These are phyloP conservation scores for Chlorella variabilis DNA, from an alignment of 163 green algal species.

Conservation along the genomic window DNA sequence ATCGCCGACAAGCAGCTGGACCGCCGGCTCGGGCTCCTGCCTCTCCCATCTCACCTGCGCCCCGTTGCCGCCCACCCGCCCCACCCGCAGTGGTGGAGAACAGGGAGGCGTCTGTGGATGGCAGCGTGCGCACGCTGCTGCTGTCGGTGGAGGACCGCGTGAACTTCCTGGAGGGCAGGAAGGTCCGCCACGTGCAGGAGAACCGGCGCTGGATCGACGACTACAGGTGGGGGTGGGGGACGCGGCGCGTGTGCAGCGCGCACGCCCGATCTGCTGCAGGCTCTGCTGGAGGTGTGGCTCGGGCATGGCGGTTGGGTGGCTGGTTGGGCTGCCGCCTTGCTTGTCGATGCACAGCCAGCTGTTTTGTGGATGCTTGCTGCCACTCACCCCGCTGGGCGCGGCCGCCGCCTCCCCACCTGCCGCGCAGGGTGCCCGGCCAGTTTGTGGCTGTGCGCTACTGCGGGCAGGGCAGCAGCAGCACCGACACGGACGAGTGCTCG, in stretches of 20 bases:
- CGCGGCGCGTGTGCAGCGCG: neutral
- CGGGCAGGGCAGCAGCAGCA: slow-evolving; percentile 8
- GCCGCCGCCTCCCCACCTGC: no score
- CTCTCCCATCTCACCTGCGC: no score
- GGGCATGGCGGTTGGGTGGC: no score
- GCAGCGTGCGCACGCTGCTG: slow-evolving; percentile 51
- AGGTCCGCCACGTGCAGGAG: slow-evolving; percentile 63
- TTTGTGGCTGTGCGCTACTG: slow-evolving; percentile 60
- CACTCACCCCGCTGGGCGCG: no score
- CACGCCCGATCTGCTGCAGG: no score
- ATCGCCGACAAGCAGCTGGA: no score
- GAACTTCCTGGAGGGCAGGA: slow-evolving; percentile 69
- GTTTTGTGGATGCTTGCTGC: no score
- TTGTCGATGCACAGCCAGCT: no score
- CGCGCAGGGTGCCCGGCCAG: slow-evolving; percentile 49
- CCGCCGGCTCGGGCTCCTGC: no score
- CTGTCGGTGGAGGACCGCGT: slow-evolving; percentile 62
- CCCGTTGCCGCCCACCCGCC: no score
- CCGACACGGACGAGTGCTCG: neutral
- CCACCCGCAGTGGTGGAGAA: slow-evolving; percentile 44
- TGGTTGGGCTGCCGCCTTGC: neutral
- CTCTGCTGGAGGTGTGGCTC: no score
- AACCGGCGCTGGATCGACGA: slow-evolving; percentile 69
- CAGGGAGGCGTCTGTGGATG: slow-evolving; percentile 54
- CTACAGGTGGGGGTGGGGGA: slow-evolving; percentile 56